phyloP scores from a whole-genome alignment of 805 yeast genomes.

The Candida montana region DNA sequence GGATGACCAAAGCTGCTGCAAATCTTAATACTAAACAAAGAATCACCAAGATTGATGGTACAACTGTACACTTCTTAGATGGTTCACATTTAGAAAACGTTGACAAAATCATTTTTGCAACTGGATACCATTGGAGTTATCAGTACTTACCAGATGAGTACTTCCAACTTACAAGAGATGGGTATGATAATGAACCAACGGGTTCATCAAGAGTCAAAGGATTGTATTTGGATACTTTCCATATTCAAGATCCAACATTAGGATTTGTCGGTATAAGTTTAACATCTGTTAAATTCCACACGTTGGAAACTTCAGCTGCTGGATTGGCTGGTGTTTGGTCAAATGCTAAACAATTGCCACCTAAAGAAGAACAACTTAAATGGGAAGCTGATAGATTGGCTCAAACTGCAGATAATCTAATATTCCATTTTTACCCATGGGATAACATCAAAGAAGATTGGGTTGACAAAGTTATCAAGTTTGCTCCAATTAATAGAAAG shows the following conservation, averaged over 20 bases:
- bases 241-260: constrained; percentile 40
- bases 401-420: constrained; percentile 16
- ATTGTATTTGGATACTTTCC: constrained; percentile 39
- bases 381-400: constrained; percentile 29
- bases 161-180: constrained; percentile 21
- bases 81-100: constrained; percentile 29
- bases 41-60: constrained; percentile 22
- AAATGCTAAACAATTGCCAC: constrained; percentile 35
- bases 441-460: constrained; percentile 23
- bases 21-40: constrained; percentile 29
- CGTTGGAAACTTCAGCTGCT: constrained; percentile 43
- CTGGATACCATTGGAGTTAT: constrained; percentile 39
- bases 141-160: constrained; percentile 28
- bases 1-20: constrained; percentile 36
- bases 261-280: constrained; percentile 35
- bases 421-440: constrained; percentile 31
- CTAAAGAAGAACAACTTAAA: constrained; percentile 31
- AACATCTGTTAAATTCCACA: constrained; percentile 41
- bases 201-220: constrained; percentile 31
- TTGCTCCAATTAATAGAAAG: constrained; percentile 25
- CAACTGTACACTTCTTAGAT: constrained; percentile 29
- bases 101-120: constrained; percentile 34
- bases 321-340: constrained; percentile 53
- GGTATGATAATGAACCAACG: constrained; percentile 9
- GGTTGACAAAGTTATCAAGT: constrained; percentile 23